A percentile compares a stretch with the other conserved stretches of the same genome.
Conservation (phyloP, 148 eudicot species). For the Persicaria tinctoria region DNA sequence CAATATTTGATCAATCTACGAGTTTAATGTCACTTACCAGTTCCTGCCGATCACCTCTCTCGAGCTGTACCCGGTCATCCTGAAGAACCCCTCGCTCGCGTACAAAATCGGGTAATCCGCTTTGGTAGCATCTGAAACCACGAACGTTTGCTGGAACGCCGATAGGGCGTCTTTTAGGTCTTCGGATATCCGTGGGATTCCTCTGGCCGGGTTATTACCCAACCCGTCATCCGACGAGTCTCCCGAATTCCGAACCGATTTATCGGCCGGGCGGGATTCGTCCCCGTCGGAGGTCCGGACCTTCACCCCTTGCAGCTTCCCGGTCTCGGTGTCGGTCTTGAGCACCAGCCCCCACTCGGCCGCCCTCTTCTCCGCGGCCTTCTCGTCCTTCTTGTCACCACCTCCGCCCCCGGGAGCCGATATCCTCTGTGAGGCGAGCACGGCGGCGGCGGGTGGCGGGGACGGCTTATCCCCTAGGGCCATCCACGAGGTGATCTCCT, state of each 20-base stretch:
- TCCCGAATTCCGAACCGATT: conserved; percentile 64
- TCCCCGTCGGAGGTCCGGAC: conserved; percentile 67
- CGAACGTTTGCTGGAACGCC: conserved; percentile 89
- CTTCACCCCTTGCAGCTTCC: conserved; percentile 67
- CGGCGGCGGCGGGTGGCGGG: conserved; percentile 3
- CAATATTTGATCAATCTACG: background rate
- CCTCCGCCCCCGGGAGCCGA: conserved; percentile 16
- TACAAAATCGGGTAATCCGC: conserved; percentile 78
- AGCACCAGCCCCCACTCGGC: conserved; percentile 96
- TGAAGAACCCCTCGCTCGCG: conserved; percentile 95
- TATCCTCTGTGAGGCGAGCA: conserved; percentile 5
- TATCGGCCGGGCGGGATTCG: conserved; percentile 15
- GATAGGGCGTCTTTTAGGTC: conserved; percentile 83
- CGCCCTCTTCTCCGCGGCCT: conserved; percentile 47
- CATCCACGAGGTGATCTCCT: conserved; percentile 84
- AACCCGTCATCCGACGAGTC: conserved; percentile 73
- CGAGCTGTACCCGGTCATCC: conserved; percentile 89
- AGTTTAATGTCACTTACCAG: conserved; percentile 34
- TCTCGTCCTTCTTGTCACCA: conserved; percentile 12
- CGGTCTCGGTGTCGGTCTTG: conserved; percentile 74
- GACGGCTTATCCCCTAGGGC: conserved; percentile 53
- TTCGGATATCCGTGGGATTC: conserved; percentile 66
- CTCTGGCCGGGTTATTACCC: conserved; percentile 21
- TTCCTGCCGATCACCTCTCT: conserved; percentile 91
- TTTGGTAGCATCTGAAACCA: conserved; percentile 89